Evolutionary conservation across 2,329 filamentous ascomycete genomes (phyloP), one percentile per base, ranked within the genome.

Genomic region (Tolypocladium endophyticum): DNA sequence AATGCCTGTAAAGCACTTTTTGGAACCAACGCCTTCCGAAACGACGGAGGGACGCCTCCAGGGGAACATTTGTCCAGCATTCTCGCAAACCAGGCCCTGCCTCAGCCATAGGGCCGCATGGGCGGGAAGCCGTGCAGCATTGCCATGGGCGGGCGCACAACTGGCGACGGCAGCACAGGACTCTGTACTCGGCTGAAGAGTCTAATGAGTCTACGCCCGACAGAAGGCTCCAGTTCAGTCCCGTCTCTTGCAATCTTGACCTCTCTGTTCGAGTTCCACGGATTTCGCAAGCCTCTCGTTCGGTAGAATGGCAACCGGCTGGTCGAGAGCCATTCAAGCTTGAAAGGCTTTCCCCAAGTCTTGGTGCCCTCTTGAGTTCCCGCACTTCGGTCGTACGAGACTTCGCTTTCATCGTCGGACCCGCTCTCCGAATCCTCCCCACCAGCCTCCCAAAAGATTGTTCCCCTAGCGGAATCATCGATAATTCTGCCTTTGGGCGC

Each of bases 221-320:
- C 83, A 36, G 80, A 83, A 35, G 92, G 89, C 73, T 97, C 93
- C 58, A 97, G 78, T 72, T 97, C 93, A 0, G 93, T 97, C 2
- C 93, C 93, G 68, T 97, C 93, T 67, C 93, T 83, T 30, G 93
- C 93, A 69, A 97, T 96, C 74, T 97, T 97, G 63, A 97, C 90
- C 70, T 97, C 93, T 58, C 93, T 81, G 69, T 97, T 96, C 5
- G 90, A 89, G 72, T 97, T 97, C 90, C 92, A 96, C 0, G 91
- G 89, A 70, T 97, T 97, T 39, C 92, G 84, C 59, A 97, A 75
- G 0, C 93, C 92, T 63, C 92, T 80, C 0, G 92, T 96, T 52
- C 89, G 85, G 71, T 94, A 95, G 70, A 97, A 97, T 0, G 93
- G 92, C 6, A 97, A 80, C 41, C 87, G 83, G 59, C 83, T 85